These are phyloP conservation scores for Monosporascus sp. DNA, from an alignment of 2,329 filamentous ascomycete species.

Conservation along the genomic window DNA sequence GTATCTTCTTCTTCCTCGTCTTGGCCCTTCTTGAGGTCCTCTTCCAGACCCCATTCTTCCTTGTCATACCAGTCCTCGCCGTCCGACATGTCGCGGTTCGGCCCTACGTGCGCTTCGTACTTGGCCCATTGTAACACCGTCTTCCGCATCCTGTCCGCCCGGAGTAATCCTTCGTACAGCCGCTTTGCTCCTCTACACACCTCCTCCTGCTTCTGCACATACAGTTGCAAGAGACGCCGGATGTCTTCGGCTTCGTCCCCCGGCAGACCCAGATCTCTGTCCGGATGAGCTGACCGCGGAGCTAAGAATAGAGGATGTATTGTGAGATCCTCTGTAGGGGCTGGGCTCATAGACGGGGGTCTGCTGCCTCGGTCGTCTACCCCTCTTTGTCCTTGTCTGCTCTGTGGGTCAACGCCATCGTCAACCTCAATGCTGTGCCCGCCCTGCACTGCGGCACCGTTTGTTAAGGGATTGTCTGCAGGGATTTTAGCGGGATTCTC, in stretches of 20 bases:
- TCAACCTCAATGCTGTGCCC: conserved; percentile 1
- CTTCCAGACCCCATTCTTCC: conserved; percentile 70
- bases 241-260: conserved; percentile 72
- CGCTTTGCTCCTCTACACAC: conserved; percentile 65
- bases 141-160: conserved; percentile 65
- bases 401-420: conserved; percentile 2
- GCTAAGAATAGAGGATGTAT: conserved; percentile 72
- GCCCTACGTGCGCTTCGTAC: conserved; percentile 65
- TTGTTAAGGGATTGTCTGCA: not conserved
- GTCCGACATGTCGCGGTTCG: conserved; percentile 71
- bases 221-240: conserved; percentile 65
- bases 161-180: conserved; percentile 65
- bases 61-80: conserved; percentile 87
- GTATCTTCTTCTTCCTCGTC: conserved; percentile 77
- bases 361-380: conserved; percentile 14
- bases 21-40: conserved; percentile 74
- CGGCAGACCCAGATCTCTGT: conserved; percentile 68
- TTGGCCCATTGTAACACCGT: conserved; percentile 71
- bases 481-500: not conserved
- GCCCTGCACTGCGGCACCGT: not conserved
- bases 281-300: conserved; percentile 54
- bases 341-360: conserved; percentile 30
- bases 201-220: conserved; percentile 83
- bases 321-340: conserved; percentile 42
- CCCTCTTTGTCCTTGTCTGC: conserved; percentile 9